Base-by-base conservation (phyloP, 768 basidiomycete species). In the Xerocomus potaroensis region DNA sequence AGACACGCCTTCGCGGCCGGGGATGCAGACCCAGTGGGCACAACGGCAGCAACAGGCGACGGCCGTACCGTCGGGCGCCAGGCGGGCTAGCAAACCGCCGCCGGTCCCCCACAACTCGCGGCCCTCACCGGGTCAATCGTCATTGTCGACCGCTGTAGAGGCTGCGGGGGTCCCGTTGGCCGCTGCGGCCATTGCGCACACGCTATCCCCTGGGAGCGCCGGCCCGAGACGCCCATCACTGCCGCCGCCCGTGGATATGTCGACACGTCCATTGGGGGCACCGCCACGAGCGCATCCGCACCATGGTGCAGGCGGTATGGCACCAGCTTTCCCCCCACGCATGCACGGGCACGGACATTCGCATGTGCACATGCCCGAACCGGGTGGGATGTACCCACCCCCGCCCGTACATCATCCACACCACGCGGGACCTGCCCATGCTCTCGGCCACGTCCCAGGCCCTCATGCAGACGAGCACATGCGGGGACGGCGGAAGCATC, bases 1-100 rank as follows among this genome's bases (percentile, higher is more conserved):
- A n/a, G 72, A 71, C 1, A 34, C 45, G 15, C 23, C 45, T 1
- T 27, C n/a, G 18, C 37, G 8, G 11, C 18, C 22, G 2, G 29
- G 46, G 26, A 5, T 35, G 34, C 34, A 35, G 5, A 18, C 19
- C 10, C 34, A 16, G 10, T 21, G 5, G 37, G 14, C 22, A 14
- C 37, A 22, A 36, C 21, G 5, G 3, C 19, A 36, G 10, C 35
- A 14, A 22, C 35, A 24, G 22, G 22, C 4, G 14, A 8, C 35
- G 8, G 8, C 35, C 22, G 23, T 22, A 24, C 9, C 33, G 9
- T 18, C 16, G 24, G 9, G 31, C 16, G 23, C 26, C 11, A 18
- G 36, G 6, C 26, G 26, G 27, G 0, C 19, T 8, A 18, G 8
- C 3, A 29, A 16, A 8, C 23, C 42, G 6, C 41, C 47, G 0